Conservation (phyloP, 352 stramenopile genomes). For the Phytopythium sindhum region DNA sequence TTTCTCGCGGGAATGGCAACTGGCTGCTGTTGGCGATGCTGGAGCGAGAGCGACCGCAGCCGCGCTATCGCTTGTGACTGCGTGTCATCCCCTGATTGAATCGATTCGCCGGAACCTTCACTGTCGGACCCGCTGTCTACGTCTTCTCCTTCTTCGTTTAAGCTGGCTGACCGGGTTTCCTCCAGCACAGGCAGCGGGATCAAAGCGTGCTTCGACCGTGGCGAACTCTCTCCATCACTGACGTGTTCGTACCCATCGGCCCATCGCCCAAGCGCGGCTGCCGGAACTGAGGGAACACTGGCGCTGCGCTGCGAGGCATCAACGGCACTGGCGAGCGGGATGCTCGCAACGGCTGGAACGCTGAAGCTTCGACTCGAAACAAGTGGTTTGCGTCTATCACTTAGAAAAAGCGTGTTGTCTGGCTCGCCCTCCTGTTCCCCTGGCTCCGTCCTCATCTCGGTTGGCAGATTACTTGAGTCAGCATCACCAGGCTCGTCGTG, state of each 20-base stretch:
- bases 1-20: conserved; percentile 16
- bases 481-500: neutral
- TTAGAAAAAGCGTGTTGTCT: neutral
- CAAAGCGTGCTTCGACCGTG: conserved; percentile 8
- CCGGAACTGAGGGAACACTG: conserved; percentile 21
- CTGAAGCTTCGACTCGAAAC: conserved; percentile 22
- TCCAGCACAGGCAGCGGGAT: conserved; percentile 13
- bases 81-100: neutral
- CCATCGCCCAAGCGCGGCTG: conserved; percentile 6
- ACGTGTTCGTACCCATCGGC: conserved; percentile 11
- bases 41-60: conserved; percentile 24
- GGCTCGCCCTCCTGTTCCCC: neutral
- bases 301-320: conserved; percentile 12
- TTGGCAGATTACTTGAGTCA: neutral
- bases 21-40: conserved; percentile 9
- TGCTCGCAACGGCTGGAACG: conserved; percentile 11
- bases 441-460: too few species aligned
- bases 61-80: neutral
- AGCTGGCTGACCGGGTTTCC: neutral
- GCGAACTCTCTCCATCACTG: conserved; percentile 2
- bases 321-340: neutral
- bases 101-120: conserved; percentile 8
- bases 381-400: neutral
- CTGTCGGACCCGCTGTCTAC: conserved; percentile 17
- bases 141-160: conserved; percentile 1